Base-by-base conservation (phyloP, 2,329 filamentous ascomycete species). In the Penicillium glabrum region DNA sequence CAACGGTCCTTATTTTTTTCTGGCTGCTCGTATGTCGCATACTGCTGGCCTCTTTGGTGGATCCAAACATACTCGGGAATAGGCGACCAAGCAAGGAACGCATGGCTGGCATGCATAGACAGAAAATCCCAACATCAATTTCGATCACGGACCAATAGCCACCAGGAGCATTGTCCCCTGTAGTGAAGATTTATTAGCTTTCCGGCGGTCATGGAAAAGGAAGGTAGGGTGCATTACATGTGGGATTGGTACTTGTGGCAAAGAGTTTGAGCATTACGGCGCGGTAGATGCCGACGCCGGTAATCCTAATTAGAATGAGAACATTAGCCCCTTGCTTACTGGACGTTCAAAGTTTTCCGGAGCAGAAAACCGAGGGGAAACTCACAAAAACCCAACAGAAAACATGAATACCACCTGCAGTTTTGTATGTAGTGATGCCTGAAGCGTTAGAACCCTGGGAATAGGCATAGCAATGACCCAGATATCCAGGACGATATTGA, bases 111-210 rank as follows among this genome's bases (percentile, higher is more conserved):
- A 60, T 54, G 47, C 58, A 60, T n/a, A 58, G 44, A 13, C 56
- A 58, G 23, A 60, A 58, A 49, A 60, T 44, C 11, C 55, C 51
- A 48, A 60, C 58, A 37, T 60, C 55, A 16, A 60, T 31, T 46
- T 60, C 58, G 19, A 60, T 53, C 23, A 60, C 46, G 23, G 58
- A 60, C 58, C 58, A 60, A 43, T 58, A 60, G 51, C 58, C 54
- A 43, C 55, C 55, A 21, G 58, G 39, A 24, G 58, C 55, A 49
- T 58, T 58, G 44, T 60, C 58, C 58, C 58, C 58, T 60, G n/a
- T 29, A 19, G 27, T 44, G 7, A 33, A 33, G 13, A 24, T 27
- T 21, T 3, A 21, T 54, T 43, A 49, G 45, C 24, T 44, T 23
- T 21, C 13, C 3, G n/a, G 39, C 11, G 5, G 29, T 16, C 5